Evolutionary conservation across 208 protist genomes (phyloP), one percentile per base, ranked within the genome.

Genomic region (Crithidia fasciculata): DNA sequence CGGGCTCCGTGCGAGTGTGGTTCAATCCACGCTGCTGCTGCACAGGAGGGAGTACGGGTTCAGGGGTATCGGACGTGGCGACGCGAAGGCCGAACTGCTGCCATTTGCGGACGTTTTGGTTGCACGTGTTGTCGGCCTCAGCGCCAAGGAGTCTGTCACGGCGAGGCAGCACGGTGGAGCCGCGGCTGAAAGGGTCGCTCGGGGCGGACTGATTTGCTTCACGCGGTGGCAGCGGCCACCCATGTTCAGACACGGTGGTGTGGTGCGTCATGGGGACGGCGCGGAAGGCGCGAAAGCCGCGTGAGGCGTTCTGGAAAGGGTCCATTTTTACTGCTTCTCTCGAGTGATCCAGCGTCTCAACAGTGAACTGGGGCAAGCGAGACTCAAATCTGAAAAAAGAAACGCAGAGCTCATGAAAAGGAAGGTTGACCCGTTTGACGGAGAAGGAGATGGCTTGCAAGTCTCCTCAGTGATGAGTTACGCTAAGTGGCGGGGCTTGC

Each of bases 201-300:
- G 36, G 50, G 4, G 50, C 37, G 28, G 63, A 39, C 6, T 19
- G 18, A 0, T n/a, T 15, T 45, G 36, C 36, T 39, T 45, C 63
- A 15, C 2, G 4, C 15, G 36, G 4, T 5, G 40, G 28, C n/a
- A 37, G 39, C 6, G 15, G 3, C 49, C 49, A 59, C 15, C 40
- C 50, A 8, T 56, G 57, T 45, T 69, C 40, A 39, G 50, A 3
- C 2, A 36, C 3, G 45, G 16, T 49, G 47, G 61, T 41, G 45
- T 70, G 68, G 50, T 80, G 74, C 19, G 74, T 80, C 74, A 80
- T 80, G 3, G 74, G 74, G 62, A 80, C 74, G 0, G 40, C 19
- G 9, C 74, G 74, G 39, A 80, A 80, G 16, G 47, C 45, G 19
- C 56, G 63, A n/a, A 12, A 2, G 64, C 44, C 58, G 18, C 59